Conservation (phyloP, 768 basidiomycete species). For the Boletus reticuloceps region DNA sequence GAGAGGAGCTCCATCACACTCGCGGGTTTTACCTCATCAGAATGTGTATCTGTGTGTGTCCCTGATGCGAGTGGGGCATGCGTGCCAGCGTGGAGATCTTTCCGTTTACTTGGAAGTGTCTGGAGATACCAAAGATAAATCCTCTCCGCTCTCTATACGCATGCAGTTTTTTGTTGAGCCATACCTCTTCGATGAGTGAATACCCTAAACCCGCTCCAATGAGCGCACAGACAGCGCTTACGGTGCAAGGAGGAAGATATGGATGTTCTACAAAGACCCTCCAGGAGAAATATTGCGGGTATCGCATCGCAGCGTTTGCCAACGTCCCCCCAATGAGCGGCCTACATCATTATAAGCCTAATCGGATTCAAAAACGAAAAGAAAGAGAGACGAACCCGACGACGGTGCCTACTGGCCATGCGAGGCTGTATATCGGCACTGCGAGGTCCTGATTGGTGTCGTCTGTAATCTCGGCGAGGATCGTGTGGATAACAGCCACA, state of each 20-base stretch:
- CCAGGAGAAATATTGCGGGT: slow-evolving; percentile 16
- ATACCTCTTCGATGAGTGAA: slow-evolving; percentile 20
- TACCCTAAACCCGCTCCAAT: slow-evolving; percentile 11
- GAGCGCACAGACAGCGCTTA: slow-evolving; percentile 9
- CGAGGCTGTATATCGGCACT: slow-evolving; percentile 56
- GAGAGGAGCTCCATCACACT: slow-evolving; percentile 39
- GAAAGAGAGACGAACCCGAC: slow-evolving; percentile 40
- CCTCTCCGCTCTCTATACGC: too few species aligned
- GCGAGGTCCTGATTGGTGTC: slow-evolving; percentile 57
- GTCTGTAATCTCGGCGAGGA: slow-evolving; percentile 63
- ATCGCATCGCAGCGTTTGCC: slow-evolving; percentile 16
- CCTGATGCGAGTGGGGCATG: not conserved
- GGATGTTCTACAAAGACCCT: slow-evolving; percentile 8
- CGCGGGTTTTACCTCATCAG: slow-evolving; percentile 9
- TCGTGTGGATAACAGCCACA: slow-evolving; percentile 57
- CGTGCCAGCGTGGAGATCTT: not conserved
- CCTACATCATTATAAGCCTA: not conserved
- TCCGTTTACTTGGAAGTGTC: slow-evolving; percentile 21
- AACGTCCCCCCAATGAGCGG: slow-evolving; percentile 23
- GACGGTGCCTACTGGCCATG: slow-evolving; percentile 55
- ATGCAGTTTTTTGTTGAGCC: not conserved
- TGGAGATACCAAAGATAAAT: not conserved
- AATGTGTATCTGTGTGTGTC: not conserved
- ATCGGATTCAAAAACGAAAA: not conserved
- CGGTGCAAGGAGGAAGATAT: slow-evolving; percentile 17